Evolutionary conservation across 2,329 filamentous ascomycete species (phyloP), one percentile per base, ranked within the genome.

Genomic region (Dothideomycetes sp.): DNA sequence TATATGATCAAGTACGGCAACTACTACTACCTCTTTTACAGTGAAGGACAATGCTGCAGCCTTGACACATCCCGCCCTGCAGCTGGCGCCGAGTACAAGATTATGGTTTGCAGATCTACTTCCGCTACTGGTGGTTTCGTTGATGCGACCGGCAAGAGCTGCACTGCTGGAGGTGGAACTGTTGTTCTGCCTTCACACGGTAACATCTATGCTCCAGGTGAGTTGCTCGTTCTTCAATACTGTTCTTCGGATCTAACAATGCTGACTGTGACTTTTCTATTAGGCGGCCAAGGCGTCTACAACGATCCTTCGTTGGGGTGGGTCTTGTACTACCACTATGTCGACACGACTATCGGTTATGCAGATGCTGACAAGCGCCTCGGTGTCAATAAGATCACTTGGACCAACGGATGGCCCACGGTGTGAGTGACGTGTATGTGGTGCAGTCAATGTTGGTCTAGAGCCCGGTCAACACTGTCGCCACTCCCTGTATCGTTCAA

Each of bases 1-100:
- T 78, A 66, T 48, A 64, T 80, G 51, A 74, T 71, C 49, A 64
- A 73, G 50, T 63, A 73, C 37, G 67, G 63, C 10, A 62, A 59
- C 15, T 78, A 71, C 52, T 82, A 77, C 54, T 84, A 80, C 52
- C 63, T 83, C 9, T 80, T 82, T 56, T 79, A 71, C 55, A 76
- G 70, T 6, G 63, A 63, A 1, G 80, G 79, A 1, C 65, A 63
- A 20, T 83, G 78, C 64, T 83, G 80, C 44, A 64, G 63, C n/a
- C 78, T 73, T 47, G 70, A 78, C 47, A 56, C 53, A 0, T 61
- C 50, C 40, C 60, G 54, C 41, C 76, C 78, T 0, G 67, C 73
- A 0, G 34, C 63, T 0, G 78, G 78, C 4, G 61, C 63, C n/a
- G 79, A 82, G 58, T 83, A 83, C 57, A 73, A 72, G 54, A 77